phyloP scores from a whole-genome alignment of 768 basidiomycete genomes.

The Suillus tomentosus region DNA sequence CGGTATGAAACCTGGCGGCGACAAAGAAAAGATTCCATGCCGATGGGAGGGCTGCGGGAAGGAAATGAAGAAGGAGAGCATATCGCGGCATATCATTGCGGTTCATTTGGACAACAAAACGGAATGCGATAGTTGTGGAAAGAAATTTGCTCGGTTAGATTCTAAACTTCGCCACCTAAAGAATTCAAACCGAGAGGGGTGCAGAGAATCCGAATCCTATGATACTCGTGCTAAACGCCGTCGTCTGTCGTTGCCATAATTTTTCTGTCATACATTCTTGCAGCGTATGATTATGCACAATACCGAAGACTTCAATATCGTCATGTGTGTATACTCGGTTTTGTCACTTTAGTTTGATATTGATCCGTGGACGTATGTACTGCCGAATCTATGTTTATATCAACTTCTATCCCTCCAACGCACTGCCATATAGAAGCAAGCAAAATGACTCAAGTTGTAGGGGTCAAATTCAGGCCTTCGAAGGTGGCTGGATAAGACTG shows the following conservation, averaged over 20 bases:
- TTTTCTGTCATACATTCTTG: background rate
- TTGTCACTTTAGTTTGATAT: background rate
- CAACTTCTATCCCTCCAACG: background rate
- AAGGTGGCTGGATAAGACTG: background rate
- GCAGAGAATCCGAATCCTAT: background rate
- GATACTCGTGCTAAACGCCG: background rate
- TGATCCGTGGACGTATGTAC: background rate
- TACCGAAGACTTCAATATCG: background rate
- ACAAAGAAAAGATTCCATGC: conserved; percentile 17
- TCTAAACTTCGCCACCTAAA: conserved; percentile 28
- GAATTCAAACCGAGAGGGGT: conserved; percentile 15
- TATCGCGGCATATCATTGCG: conserved; percentile 26
- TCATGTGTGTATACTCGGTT: background rate
- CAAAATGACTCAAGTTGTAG: background rate
- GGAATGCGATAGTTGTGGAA: conserved; percentile 19
- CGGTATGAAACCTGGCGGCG: background rate
- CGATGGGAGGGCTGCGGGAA: conserved; percentile 21
- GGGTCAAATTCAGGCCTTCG: background rate
- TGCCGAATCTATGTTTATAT: background rate
- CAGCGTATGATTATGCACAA: background rate
- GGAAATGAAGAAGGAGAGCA: conserved; percentile 29
- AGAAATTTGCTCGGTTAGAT: conserved; percentile 26
- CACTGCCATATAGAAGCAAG: background rate
- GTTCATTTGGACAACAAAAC: conserved; percentile 27
- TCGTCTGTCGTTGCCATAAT: background rate